Conservation (phyloP, 305 asterid genomes). For the Solanum aculeatissimum region DNA sequence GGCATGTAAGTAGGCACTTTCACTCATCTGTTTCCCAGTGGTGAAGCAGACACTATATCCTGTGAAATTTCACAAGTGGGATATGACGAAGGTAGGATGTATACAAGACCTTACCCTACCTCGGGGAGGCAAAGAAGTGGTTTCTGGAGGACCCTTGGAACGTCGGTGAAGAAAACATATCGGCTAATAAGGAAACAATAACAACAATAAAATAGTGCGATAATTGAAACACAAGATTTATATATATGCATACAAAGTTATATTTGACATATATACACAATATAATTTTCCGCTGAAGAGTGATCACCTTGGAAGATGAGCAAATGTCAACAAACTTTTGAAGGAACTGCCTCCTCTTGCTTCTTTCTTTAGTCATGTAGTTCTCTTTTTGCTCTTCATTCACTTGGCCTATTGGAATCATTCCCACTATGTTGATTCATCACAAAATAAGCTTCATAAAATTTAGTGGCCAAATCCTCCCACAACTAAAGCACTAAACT, state of each 20-base stretch:
- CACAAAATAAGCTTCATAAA: background rate
- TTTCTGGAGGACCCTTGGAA: background rate
- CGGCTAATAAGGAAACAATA: background rate
- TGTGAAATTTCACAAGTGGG: background rate
- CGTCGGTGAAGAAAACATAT: background rate
- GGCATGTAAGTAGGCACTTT: background rate
- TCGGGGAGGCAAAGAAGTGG: background rate
- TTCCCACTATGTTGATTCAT: constrained; percentile 36
- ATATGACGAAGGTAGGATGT: background rate
- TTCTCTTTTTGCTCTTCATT: constrained; percentile 47
- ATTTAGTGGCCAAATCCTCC: background rate
- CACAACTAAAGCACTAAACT: background rate
- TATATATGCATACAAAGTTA: background rate
- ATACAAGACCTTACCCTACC: background rate
- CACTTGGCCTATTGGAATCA: constrained; percentile 47
- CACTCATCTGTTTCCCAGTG: background rate
- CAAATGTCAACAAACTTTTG: constrained; percentile 37
- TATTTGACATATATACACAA: background rate
- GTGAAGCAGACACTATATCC: too few relatives aligned
- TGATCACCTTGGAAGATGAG: constrained; percentile 33
- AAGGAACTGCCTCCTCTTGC: constrained; percentile 46
- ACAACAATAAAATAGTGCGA: background rate
- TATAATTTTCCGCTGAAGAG: background rate
- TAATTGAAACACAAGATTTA: background rate
- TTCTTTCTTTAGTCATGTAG: constrained; percentile 37